These are phyloP conservation scores for Sordariomycetes sp. DNA, from an alignment of 2,329 filamentous ascomycete genomes.

Conservation along the genomic window DNA sequence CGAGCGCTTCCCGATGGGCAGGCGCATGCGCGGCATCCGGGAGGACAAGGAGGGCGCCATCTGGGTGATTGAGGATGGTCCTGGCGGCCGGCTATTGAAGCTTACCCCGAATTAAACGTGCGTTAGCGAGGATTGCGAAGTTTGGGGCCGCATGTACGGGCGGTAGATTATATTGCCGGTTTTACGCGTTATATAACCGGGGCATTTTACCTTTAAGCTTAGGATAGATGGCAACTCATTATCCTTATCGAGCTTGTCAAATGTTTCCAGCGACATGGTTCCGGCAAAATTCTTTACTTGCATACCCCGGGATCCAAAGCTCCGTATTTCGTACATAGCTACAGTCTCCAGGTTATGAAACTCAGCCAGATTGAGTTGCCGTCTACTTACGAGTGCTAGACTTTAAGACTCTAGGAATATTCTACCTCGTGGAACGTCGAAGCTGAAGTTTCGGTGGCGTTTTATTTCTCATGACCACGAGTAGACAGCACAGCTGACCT, in stretches of 20 bases:
- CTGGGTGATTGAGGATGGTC: slow-evolving; percentile 21
- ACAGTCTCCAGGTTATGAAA: too few species aligned
- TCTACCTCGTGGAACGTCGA: too few species aligned
- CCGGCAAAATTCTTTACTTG: too few species aligned
- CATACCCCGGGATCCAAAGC: too few species aligned
- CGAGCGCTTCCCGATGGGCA: slow-evolving; percentile 19
- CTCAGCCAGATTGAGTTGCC: too few species aligned
- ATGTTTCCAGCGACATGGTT: not conserved
- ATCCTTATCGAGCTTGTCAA: not conserved
- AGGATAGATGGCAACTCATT: not conserved
- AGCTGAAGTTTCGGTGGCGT: too few species aligned
- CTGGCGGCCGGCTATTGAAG: slow-evolving; percentile 18
- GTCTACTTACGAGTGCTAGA: too few species aligned
- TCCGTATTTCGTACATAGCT: too few species aligned
- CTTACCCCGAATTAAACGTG: slow-evolving; percentile 16
- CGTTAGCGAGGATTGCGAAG: slow-evolving; percentile 10
- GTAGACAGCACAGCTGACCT: too few species aligned
- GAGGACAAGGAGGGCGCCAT: slow-evolving; percentile 18
- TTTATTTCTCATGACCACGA: too few species aligned
- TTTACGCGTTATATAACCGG: not conserved
- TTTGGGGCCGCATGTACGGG: slow-evolving; percentile 11
- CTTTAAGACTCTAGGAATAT: too few species aligned
- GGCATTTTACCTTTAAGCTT: not conserved
- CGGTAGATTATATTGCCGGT: slow-evolving; percentile 8
- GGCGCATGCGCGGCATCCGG: slow-evolving; percentile 20